phyloP scores from a whole-genome alignment of 352 stramenopile genomes.

The Pythium coloratum region DNA sequence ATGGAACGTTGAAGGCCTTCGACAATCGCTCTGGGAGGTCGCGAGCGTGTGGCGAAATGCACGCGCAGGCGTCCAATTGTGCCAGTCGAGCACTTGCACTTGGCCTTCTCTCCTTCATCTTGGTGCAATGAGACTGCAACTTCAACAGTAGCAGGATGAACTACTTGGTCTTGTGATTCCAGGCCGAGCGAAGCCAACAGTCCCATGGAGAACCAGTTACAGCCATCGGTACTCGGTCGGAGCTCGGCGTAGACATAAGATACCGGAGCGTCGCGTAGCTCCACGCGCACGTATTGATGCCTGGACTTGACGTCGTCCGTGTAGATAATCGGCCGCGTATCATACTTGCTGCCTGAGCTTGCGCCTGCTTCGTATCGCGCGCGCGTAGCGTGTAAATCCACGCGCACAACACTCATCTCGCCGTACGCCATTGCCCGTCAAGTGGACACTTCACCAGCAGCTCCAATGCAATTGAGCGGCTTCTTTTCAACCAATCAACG shows the following conservation, averaged over 20 bases:
- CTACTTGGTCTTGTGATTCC: background rate
- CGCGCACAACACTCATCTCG: conserved; percentile 15
- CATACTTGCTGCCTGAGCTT: conserved; percentile 13
- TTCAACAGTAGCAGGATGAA: background rate
- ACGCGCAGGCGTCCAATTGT: conserved; percentile 33
- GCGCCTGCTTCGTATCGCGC: conserved; percentile 14
- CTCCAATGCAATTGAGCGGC: background rate
- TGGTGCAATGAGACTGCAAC: conserved; percentile 1
- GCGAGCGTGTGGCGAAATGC: conserved; percentile 36
- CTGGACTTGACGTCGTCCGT: conserved; percentile 13
- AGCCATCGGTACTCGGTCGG: conserved; percentile 6
- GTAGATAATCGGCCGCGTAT: conserved; percentile 20
- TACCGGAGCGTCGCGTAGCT: background rate
- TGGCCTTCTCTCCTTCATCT: conserved; percentile 9
- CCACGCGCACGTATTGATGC: conserved; percentile 27
- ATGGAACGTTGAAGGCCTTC: conserved; percentile 38
- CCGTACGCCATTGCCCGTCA: background rate
- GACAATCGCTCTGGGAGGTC: conserved; percentile 39
- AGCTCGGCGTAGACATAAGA: conserved; percentile 12
- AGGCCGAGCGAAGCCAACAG: conserved; percentile 10
- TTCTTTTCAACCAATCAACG: conserved; percentile 12
- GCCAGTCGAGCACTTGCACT: conserved; percentile 36
- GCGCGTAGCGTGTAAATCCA: conserved; percentile 16
- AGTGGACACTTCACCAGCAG: background rate
- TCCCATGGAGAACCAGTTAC: conserved; percentile 18